Base-by-base conservation (phyloP, 495 filamentous ascomycete genomes). In the Haplographium delicatum region DNA sequence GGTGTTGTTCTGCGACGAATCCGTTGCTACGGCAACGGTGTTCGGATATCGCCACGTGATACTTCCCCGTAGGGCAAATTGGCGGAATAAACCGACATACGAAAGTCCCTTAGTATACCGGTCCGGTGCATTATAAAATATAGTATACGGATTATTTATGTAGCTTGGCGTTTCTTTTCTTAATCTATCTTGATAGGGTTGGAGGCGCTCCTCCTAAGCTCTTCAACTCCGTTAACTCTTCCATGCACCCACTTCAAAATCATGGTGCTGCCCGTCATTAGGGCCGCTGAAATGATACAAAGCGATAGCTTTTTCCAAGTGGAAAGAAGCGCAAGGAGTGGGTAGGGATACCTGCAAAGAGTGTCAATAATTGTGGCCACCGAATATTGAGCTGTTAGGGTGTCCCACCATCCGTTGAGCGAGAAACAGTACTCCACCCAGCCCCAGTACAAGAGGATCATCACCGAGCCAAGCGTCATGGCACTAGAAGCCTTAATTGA, bases 371-470 rank as follows among this genome's bases (percentile, higher is more conserved):
- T 50, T 47, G 5, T 44, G 39, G 15, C 6, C 50, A 24, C 40
- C 23, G 13, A 15, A 28, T 30, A 50, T 24, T 51, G 38, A 47
- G 31, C 24, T 40, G 28, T 11, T 44, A 13, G 28, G 28, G 51
- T 25, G 4, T 60, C 75, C 56, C 62, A 83, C 79, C 79, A 89
- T 59, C 85, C 85, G 55, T 93, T 93, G 41, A 75, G 68, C 8
- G 64, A 53, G 57, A 82, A 87, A 68, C 88, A 91, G 25, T 73
- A 73, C 61, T 95, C 88, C 11, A 94, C 75, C 89, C 89, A 94
- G 50, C 82, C 75, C 86, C 86, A 95, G 65, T 95, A 95, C 6
- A 71, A 65, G 46, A 88, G 78, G 1, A 85, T 86, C 44, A 91
- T 67, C n/a, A 62, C 54, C 28, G 71, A 69, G 44, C 81, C 86